Conservation (phyloP, 139 green algal species). For the Haematococcus lacustris region DNA sequence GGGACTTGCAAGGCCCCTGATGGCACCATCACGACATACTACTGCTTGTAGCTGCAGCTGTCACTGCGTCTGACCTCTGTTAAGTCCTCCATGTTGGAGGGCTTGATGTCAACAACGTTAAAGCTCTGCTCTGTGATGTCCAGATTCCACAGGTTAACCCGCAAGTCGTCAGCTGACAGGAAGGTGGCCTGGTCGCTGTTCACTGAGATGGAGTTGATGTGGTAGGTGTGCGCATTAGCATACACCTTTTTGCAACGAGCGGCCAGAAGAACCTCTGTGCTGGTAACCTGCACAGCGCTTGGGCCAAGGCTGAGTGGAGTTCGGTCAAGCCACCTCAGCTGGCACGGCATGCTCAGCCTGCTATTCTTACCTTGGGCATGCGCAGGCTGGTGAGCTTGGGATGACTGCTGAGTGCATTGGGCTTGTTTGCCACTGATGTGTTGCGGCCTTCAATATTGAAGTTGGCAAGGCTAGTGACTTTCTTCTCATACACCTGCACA, state of each 20-base stretch:
- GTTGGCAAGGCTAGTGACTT: slow-evolving; percentile 62
- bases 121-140: slow-evolving; percentile 81
- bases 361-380: not conserved
- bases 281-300: slow-evolving; percentile 36
- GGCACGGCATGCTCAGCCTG: no score
- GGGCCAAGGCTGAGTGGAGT: no score
- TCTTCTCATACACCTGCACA: slow-evolving; percentile 82
- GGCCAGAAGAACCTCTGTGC: slow-evolving; percentile 42
- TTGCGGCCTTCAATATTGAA: slow-evolving; percentile 67
- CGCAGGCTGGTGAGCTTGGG: not conserved
- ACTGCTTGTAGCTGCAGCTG: no score
- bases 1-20: no score
- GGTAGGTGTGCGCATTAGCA: slow-evolving; percentile 95
- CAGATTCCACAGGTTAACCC: slow-evolving; percentile 95
- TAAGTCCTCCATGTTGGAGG: slow-evolving; percentile 97
- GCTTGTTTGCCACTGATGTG: not conserved
- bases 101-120: slow-evolving; percentile 99
- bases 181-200: slow-evolving; percentile 92
- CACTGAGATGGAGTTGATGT: slow-evolving; percentile 93
- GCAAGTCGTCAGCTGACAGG: slow-evolving; percentile 87
- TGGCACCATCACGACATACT: no score
- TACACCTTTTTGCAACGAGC: slow-evolving; percentile 65
- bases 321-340: no score
- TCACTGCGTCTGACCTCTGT: slow-evolving; percentile 64
- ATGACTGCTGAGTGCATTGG: not conserved